Evolutionary conservation across 345 rosid genomes (phyloP).

Genomic region (Brassica juncea): DNA sequence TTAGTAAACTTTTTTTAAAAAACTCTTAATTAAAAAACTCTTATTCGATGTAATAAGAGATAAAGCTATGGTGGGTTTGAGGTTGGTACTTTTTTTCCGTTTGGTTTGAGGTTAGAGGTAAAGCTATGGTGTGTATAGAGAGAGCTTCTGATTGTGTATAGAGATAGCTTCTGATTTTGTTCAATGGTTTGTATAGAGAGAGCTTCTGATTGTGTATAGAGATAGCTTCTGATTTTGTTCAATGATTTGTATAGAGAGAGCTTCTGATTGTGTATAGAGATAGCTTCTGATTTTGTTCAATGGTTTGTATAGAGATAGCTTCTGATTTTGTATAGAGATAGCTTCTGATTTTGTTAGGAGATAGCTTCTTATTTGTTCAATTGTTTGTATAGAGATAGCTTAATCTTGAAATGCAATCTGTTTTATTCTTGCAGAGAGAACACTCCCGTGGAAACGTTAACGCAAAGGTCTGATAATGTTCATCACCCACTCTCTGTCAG

Average conservation of each 20-base stretch:
- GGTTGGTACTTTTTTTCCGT: background rate
- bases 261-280: too few species aligned
- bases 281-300: background rate
- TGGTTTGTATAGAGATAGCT: background rate
- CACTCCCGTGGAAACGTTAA: background rate
- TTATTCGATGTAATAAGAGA: too few species aligned
- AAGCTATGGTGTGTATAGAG: background rate
- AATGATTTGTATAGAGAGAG: background rate
- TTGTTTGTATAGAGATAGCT: background rate
- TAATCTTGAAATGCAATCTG: background rate
- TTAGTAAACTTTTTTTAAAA: too few species aligned
- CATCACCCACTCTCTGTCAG: background rate
- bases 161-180: background rate
- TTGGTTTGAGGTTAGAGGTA: background rate
- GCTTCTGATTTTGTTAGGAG: background rate
- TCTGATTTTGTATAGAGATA: too few species aligned
- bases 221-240: background rate
- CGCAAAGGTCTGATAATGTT: background rate
- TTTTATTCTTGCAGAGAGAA: background rate
- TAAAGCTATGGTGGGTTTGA: background rate
- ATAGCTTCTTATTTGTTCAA: too few species aligned
- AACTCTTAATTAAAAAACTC: too few species aligned
- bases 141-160: too few species aligned
- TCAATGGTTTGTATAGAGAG: background rate
- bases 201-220: too few species aligned